Percentiles rank a stretch among this genome's conserved stretches.
Conservation (phyloP, 306 rosid species). For the Castanea sativa region DNA sequence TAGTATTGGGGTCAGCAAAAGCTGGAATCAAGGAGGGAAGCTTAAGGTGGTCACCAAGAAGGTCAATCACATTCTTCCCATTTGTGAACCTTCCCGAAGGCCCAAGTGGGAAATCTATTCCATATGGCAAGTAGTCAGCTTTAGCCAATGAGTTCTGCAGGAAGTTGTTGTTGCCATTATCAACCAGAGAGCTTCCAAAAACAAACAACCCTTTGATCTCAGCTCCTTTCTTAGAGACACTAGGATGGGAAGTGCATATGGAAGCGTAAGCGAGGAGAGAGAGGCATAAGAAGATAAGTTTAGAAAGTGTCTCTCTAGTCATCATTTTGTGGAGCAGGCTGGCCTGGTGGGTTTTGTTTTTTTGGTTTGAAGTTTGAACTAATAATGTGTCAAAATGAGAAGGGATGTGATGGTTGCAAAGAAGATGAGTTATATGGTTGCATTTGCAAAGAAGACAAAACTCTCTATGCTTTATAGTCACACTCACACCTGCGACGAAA, state of each 20-base stretch:
- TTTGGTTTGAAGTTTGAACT: no score
- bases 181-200: slow-evolving; percentile 55
- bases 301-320: no score
- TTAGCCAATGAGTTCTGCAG: slow-evolving; percentile 31
- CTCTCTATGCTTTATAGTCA: no score
- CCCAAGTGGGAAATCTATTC: slow-evolving; percentile 43
- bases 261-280: slow-evolving; percentile 5
- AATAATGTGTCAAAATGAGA: no score
- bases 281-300: background rate
- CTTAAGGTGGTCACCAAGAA: slow-evolving; percentile 33
- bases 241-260: background rate
- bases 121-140: slow-evolving; percentile 48
- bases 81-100: slow-evolving; percentile 53
- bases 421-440: no score
- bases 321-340: no score
- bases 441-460: no score
- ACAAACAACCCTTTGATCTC: slow-evolving; percentile 43
- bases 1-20: slow-evolving; percentile 37
- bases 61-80: slow-evolving; percentile 46
- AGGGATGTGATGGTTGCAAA: no score
- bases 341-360: no score
- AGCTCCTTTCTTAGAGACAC: background rate
- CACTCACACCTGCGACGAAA: no score
- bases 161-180: slow-evolving; percentile 55
- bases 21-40: slow-evolving; percentile 39